These are phyloP conservation scores for Wakefieldia striispora DNA, from an alignment of 768 basidiomycete species.

Conservation along the genomic window DNA sequence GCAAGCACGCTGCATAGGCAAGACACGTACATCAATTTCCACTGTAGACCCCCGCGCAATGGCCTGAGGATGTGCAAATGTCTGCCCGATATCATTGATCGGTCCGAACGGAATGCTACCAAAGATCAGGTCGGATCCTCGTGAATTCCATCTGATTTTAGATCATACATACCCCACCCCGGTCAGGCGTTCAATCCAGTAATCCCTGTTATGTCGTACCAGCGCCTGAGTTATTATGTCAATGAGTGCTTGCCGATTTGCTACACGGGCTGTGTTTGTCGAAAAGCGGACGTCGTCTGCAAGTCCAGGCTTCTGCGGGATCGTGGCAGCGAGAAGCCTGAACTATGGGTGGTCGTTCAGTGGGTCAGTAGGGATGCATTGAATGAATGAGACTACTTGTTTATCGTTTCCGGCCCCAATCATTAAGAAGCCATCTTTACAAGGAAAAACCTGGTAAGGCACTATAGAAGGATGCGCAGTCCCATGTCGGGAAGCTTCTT, in stretches of 20 bases:
- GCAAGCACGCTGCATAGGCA: slow-evolving; percentile 31
- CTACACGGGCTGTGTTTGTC: slow-evolving; percentile 74
- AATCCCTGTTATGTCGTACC: slow-evolving; percentile 51
- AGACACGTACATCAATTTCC: slow-evolving; percentile 67
- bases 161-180: slow-evolving; percentile 68
- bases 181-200: slow-evolving; percentile 75
- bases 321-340: slow-evolving; percentile 56
- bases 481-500: slow-evolving; percentile 84
- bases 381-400: slow-evolving; percentile 48
- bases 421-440: slow-evolving; percentile 87
- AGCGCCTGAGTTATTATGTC: slow-evolving; percentile 63
- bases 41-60: slow-evolving; percentile 70
- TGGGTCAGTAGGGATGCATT: neutral
- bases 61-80: slow-evolving; percentile 87
- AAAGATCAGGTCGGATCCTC: slow-evolving; percentile 8
- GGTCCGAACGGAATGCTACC: slow-evolving; percentile 80
- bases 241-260: slow-evolving; percentile 69
- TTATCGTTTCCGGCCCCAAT: slow-evolving; percentile 90
- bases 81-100: slow-evolving; percentile 88
- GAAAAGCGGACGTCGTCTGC: slow-evolving; percentile 60
- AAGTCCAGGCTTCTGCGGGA: slow-evolving; percentile 63
- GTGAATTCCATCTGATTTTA: slow-evolving; percentile 4
- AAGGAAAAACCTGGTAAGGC: slow-evolving; percentile 89
- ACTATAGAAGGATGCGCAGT: slow-evolving; percentile 94
- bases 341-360: slow-evolving; percentile 50